phyloP scores from a whole-genome alignment of 1,284 basidiomycete species.

The Cutaneotrichosporon dermatis region DNA sequence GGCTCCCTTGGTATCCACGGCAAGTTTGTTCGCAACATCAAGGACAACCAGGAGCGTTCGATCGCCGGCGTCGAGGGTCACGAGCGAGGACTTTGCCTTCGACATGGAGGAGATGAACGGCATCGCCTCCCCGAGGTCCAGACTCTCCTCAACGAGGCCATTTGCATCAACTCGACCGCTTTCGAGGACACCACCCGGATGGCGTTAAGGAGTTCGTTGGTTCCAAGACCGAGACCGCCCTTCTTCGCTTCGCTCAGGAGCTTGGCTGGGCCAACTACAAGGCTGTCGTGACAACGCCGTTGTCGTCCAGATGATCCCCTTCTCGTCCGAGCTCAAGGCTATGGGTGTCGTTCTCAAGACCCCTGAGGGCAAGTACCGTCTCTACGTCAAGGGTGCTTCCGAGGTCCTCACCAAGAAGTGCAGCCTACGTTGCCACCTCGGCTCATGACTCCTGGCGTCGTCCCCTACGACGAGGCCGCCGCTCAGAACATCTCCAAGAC shows the following conservation, averaged over 20 bases:
- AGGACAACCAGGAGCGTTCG: slow-evolving; percentile 68
- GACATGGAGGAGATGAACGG: slow-evolving; percentile 68
- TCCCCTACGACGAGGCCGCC: slow-evolving; percentile 33
- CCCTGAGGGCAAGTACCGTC: slow-evolving; percentile 59
- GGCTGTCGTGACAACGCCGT: slow-evolving; percentile 61
- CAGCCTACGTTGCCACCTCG: slow-evolving; percentile 63
- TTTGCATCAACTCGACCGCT: slow-evolving; percentile 91
- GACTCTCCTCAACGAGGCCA: slow-evolving; percentile 74
- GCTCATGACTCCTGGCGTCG: slow-evolving; percentile 23
- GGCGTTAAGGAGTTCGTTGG: slow-evolving; percentile 74
- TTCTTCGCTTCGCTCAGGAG: slow-evolving; percentile 83
- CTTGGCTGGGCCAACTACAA: slow-evolving; percentile 76
- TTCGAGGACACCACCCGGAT: slow-evolving; percentile 75
- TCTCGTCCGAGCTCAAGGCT: slow-evolving; percentile 89
- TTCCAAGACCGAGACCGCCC: slow-evolving; percentile 93
- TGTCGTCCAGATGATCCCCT: slow-evolving; percentile 86
- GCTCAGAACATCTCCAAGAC: slow-evolving; percentile 53
- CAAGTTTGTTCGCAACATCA: slow-evolving; percentile 80
- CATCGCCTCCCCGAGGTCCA: slow-evolving; percentile 62
- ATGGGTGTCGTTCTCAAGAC: slow-evolving; percentile 86
- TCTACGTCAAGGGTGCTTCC: slow-evolving; percentile 88
- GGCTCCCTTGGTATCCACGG: slow-evolving; percentile 88
- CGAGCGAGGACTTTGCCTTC: slow-evolving; percentile 68
- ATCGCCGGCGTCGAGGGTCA: slow-evolving; percentile 60
- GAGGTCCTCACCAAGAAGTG: slow-evolving; percentile 84